Evolutionary conservation across 345 rosid genomes (phyloP).

Genomic region (Melastoma malabathricum): DNA sequence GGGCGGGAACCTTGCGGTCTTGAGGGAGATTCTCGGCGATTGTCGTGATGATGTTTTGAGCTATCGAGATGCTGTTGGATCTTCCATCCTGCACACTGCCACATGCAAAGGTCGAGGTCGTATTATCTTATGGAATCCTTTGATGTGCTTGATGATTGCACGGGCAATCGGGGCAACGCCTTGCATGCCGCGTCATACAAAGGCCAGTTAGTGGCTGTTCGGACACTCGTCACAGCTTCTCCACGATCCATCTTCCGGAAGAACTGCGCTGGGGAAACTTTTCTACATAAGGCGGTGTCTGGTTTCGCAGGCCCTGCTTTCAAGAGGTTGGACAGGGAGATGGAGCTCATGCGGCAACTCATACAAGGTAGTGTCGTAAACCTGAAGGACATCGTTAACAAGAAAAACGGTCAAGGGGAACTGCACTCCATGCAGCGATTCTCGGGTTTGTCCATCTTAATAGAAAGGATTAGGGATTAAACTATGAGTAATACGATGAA

Average conservation of each 20-base stretch:
- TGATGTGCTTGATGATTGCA: constrained; percentile 28
- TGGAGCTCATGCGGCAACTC: constrained; percentile 62
- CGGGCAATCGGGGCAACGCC: constrained; percentile 65
- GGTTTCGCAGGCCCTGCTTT: constrained; percentile 72
- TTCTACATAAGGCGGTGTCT: constrained; percentile 65
- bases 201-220: constrained; percentile 60
- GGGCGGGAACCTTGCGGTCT: constrained; percentile 58
- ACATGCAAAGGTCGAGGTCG: constrained; percentile 82
- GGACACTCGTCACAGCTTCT: constrained; percentile 40
- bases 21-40: constrained; percentile 47
- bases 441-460: constrained; percentile 36
- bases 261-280: constrained; percentile 71
- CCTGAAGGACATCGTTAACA: constrained; percentile 45
- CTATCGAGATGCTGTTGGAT: constrained; percentile 65
- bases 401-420: constrained; percentile 56
- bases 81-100: constrained; percentile 86
- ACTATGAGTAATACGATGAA: no score
- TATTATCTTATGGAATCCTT: constrained; percentile 40
- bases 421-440: constrained; percentile 80
- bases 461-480: no score
- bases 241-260: constrained; percentile 35
- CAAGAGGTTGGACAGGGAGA: constrained; percentile 69
- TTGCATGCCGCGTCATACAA: constrained; percentile 68
- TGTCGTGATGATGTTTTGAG: constrained; percentile 42
- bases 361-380: constrained; percentile 23